Percentiles rank a stretch among this genome's conserved stretches.
phyloP scores from a whole-genome alignment of 139 green algal species.

The Volvox africanus region DNA sequence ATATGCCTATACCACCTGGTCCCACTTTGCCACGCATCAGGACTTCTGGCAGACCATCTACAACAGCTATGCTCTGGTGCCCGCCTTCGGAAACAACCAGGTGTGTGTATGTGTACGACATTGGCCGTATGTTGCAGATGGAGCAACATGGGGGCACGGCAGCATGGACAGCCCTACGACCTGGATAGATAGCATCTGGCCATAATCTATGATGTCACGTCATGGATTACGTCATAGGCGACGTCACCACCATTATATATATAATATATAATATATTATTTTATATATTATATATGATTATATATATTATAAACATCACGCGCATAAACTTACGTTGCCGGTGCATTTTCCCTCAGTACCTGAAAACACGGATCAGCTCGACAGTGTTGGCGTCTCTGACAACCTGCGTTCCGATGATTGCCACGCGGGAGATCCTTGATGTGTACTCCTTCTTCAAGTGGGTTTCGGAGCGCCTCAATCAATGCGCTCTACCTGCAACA shows the following conservation, averaged over 20 bases:
- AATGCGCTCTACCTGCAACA: no score
- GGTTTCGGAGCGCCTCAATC: not conserved
- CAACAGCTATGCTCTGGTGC: slow-evolving; percentile 6
- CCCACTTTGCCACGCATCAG: not conserved
- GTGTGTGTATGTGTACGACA: not conserved
- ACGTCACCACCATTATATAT: not conserved
- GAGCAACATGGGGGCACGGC: no score
- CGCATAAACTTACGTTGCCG: no score
- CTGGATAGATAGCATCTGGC: no score
- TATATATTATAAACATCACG: no score
- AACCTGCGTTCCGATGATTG: slow-evolving; percentile 8
- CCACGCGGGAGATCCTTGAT: not conserved
- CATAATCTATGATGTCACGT: no score
- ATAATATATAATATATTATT: not conserved
- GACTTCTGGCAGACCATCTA: slow-evolving; percentile 11
- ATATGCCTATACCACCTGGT: not conserved
- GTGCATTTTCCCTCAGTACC: slow-evolving; percentile 4
- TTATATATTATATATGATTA: not conserved
- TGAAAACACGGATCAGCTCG: slow-evolving; percentile 6
- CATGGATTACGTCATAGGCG: no score
- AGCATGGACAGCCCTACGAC: not conserved
- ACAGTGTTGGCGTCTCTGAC: slow-evolving; percentile 22
- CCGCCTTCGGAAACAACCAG: slow-evolving; percentile 17
- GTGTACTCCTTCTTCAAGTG: slow-evolving; percentile 32
- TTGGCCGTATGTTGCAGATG: not conserved